phyloP scores from a whole-genome alignment of 2,329 filamentous ascomycete species.

The Stagonosporopsis tanaceti region DNA sequence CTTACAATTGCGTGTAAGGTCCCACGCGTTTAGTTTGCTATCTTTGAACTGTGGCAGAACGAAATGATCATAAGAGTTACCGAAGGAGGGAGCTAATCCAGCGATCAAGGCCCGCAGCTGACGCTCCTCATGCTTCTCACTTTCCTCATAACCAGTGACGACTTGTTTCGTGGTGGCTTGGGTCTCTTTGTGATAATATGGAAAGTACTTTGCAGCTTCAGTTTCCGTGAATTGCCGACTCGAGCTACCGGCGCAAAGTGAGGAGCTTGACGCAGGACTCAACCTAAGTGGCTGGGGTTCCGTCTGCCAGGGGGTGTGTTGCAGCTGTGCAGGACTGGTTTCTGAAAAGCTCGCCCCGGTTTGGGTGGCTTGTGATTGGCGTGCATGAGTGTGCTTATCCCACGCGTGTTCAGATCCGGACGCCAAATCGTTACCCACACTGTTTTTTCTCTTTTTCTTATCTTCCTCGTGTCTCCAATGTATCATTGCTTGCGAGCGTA shows the following conservation, averaged over 20 bases:
- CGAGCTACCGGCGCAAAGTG: not conserved
- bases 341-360: not conserved
- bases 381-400: not conserved
- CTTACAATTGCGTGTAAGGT: slow-evolving; percentile 10
- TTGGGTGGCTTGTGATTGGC: not conserved
- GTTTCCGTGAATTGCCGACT: slow-evolving; percentile 8
- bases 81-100: slow-evolving; percentile 26
- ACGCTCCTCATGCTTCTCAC: slow-evolving; percentile 27
- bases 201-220: slow-evolving; percentile 6
- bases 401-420: not conserved
- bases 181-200: not conserved
- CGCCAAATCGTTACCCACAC: not conserved
- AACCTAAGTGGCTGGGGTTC: not conserved
- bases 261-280: not conserved
- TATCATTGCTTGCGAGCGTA: slow-evolving; percentile 47
- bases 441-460: slow-evolving; percentile 18
- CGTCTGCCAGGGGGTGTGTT: not conserved
- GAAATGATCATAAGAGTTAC: slow-evolving; percentile 6
- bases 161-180: not conserved
- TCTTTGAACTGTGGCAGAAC: not conserved
- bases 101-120: slow-evolving; percentile 24
- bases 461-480: slow-evolving; percentile 35
- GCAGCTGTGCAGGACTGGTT: not conserved
- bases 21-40: not conserved
- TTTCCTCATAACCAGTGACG: slow-evolving; percentile 29